Conservation (phyloP, 371 early-diverging fungal species). For the Capillidium rhysosporum region DNA sequence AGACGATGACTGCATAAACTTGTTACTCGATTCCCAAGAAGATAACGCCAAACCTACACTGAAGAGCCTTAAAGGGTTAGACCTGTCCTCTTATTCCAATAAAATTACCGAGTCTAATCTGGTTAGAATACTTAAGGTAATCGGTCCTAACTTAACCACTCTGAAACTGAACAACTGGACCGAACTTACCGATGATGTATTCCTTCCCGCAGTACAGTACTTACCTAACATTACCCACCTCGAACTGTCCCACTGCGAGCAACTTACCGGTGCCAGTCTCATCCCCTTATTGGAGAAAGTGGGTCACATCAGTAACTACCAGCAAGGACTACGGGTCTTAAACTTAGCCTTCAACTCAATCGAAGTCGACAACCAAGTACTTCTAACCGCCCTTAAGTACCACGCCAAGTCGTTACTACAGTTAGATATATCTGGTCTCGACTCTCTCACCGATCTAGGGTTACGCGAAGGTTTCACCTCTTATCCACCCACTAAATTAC, state of each 20-base stretch:
- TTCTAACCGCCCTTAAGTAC: neutral
- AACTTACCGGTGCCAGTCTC: neutral
- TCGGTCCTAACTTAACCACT: neutral
- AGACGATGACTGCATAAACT: conserved; percentile 23
- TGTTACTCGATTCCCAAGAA: conserved; percentile 9
- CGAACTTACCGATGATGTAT: neutral
- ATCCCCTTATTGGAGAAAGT: neutral
- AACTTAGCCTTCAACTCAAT: neutral
- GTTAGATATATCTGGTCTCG: neutral
- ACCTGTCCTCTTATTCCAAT: neutral
- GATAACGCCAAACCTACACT: conserved; percentile 5
- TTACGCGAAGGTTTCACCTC: neutral
- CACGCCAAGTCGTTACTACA: neutral
- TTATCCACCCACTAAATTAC: neutral
- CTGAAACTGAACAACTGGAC: neutral
- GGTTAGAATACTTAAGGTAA: neutral
- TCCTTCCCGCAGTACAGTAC: neutral
- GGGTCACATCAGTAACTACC: neutral
- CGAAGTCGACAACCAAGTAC: neutral
- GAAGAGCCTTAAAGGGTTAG: conserved; percentile 1
- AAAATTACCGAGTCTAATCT: neutral
- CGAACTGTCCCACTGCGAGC: neutral
- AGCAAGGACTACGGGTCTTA: neutral
- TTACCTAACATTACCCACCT: neutral
- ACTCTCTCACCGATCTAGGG: neutral